phyloP scores from a whole-genome alignment of 1,284 basidiomycete species.

The Trametes polyzona region DNA sequence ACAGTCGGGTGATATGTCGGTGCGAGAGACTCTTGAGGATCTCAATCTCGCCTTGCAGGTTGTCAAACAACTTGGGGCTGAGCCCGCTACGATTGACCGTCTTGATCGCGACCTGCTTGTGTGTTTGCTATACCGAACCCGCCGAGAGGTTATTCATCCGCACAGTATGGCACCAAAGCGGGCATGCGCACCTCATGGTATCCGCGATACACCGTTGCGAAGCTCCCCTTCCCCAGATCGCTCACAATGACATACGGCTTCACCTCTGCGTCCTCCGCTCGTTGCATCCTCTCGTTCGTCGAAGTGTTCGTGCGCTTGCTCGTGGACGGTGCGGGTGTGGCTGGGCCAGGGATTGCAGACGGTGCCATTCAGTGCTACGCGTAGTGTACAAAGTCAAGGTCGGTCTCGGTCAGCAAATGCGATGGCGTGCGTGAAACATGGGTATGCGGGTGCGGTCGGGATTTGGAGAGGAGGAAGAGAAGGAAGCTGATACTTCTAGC shows the following conservation, averaged over 20 bases:
- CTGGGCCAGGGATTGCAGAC: constrained; percentile 14
- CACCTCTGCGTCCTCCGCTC: constrained; percentile 64
- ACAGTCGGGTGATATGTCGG: constrained; percentile 90
- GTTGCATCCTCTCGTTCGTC: constrained; percentile 21
- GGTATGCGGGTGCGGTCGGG: not conserved
- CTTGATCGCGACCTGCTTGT: constrained; percentile 90
- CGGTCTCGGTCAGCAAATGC: not conserved
- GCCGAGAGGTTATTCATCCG: too few species aligned
- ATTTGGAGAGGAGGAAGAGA: not conserved
- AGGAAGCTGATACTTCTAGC: constrained; percentile 7
- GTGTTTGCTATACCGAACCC: constrained; percentile 67
- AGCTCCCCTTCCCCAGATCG: constrained; percentile 87
- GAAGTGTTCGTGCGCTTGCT: constrained; percentile 21
- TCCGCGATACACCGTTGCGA: constrained; percentile 95
- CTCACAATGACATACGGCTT: constrained; percentile 74
- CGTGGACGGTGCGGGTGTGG: constrained; percentile 17
- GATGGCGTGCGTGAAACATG: not conserved
- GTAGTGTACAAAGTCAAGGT: constrained; percentile 20
- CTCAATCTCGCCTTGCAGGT: constrained; percentile 96
- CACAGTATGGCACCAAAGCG: too few species aligned
- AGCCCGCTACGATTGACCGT: constrained; percentile 90
- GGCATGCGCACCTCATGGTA: constrained; percentile 87
- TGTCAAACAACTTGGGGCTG: constrained; percentile 93
- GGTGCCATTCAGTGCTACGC: constrained; percentile 19
- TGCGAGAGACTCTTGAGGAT: constrained; percentile 96